Evolutionary conservation across 192 early-diverging fungal species (phyloP).

Genomic region (Backusella tarrabulga): DNA sequence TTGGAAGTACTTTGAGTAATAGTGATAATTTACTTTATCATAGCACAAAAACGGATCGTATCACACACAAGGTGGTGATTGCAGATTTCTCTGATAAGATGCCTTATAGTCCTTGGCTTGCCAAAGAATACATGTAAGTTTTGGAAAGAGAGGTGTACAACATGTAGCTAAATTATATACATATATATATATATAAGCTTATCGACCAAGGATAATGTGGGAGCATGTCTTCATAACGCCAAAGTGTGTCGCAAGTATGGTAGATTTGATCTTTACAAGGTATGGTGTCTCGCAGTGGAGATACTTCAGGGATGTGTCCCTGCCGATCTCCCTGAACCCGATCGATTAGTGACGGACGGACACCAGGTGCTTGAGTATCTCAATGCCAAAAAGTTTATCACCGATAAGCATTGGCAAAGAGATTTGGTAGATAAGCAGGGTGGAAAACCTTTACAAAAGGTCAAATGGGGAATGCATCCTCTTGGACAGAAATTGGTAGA

Average conservation of each 20-base stretch:
- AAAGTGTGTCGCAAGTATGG: conserved; percentile 44
- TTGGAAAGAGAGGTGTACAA: conserved; percentile 6
- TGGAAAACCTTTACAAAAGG: conserved; percentile 34
- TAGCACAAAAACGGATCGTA: conserved; percentile 25
- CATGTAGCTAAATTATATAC: background rate
- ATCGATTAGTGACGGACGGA: background rate
- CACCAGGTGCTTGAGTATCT: conserved; percentile 16
- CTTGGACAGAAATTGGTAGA: conserved; percentile 52
- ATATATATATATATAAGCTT: conserved; percentile 44
- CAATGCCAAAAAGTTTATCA: conserved; percentile 31
- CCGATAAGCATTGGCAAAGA: conserved; percentile 19
- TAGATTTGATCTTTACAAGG: conserved; percentile 56
- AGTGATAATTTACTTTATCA: conserved; percentile 30
- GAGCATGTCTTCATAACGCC: conserved; percentile 64
- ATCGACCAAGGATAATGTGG: conserved; percentile 54
- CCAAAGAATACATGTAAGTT: conserved; percentile 59
- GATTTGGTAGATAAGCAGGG: conserved; percentile 10
- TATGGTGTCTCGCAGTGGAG: conserved; percentile 65
- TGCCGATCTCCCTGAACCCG: conserved; percentile 19
- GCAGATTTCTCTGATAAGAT: conserved; percentile 56
- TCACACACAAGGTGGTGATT: conserved; percentile 42
- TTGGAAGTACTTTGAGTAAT: conserved; percentile 18
- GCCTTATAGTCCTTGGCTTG: conserved; percentile 57
- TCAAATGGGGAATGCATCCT: conserved; percentile 62
- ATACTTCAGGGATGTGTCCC: conserved; percentile 54